These are phyloP conservation scores for Solanum rostratum DNA, from an alignment of 257 asterid genomes.

Conservation along the genomic window DNA sequence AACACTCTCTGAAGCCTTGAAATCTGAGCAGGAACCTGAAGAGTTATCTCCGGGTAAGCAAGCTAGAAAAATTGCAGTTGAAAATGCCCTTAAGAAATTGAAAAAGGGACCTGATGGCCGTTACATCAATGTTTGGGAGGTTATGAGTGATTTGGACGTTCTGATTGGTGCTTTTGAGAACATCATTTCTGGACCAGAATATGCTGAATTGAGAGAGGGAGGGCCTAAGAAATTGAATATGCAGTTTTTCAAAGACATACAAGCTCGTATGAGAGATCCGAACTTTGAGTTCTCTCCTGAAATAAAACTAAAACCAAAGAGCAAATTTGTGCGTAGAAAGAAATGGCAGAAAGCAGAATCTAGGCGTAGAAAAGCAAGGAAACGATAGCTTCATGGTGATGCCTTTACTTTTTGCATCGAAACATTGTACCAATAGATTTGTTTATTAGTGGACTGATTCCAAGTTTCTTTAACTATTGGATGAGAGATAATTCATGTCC, in stretches of 20 bases:
- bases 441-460: not conserved
- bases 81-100: constrained; percentile 81
- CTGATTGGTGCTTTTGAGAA: constrained; percentile 84
- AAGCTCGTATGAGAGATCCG: constrained; percentile 91
- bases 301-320: constrained; percentile 77
- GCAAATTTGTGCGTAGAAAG: constrained; percentile 63
- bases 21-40: constrained; percentile 74
- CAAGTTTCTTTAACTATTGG: not conserved
- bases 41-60: constrained; percentile 79
- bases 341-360: constrained; percentile 81
- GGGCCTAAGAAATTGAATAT: constrained; percentile 81
- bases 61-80: constrained; percentile 76
- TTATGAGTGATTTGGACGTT: constrained; percentile 85
- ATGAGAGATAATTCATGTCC: not conserved
- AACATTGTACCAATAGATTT: not conserved
- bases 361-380: constrained; percentile 75
- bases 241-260: constrained; percentile 82
- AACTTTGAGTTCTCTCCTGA: constrained; percentile 77
- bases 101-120: constrained; percentile 94
- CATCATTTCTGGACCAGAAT: constrained; percentile 86
- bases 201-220: constrained; percentile 75
- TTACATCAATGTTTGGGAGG: constrained; percentile 87
- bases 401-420: not conserved
- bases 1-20: constrained; percentile 62
- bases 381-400: constrained; percentile 26